Base-by-base conservation (phyloP, 23 red algal genomes). In the Gracilaria gracilis region DNA sequence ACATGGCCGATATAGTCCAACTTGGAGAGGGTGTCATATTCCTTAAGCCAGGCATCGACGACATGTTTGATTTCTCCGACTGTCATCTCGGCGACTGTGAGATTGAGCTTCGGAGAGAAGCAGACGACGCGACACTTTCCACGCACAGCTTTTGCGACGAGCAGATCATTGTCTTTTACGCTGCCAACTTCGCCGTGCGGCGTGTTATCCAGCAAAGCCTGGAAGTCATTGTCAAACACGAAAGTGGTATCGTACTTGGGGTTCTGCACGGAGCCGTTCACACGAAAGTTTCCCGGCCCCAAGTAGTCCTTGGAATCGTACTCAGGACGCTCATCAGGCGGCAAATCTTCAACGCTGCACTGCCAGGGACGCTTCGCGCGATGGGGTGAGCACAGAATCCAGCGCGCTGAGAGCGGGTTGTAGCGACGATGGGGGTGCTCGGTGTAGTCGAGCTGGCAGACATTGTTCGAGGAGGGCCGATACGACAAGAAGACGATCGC, bases 161-260 rank as follows among this genome's bases (percentile, higher is more conserved):
- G 74, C 1, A 98, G 89, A 70, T 90, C 88, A 61, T 84, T 77
- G 67, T 87, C 38, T 27, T 89, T 69, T 0, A 79, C 78, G 82
- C 72, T 87, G 46, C 81, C 89, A 17, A 93, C 80, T 38, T 39
- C 61, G 35, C 91, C 87, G 74, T 25, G 47, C 23, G 97, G 97
- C 4, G 88, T 95, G 61, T 94, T 93, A 14, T 85, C 59, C 16
- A 95, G 83, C 54, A 98, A 42, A 0, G 93, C 97, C 81, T 81
- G 84, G 78, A 98, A 98, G 49, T 98, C 97, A 67, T 98, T 98
- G 82, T 94, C 93, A 67, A 98, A 98, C 16, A 98, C 97, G 64
- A 93, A 98, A 31, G 93, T 95, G 25, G 75, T 40, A 35, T 91
- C 82, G 75, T 95, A 98, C 31, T 93, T 75, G 35, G 97, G 97